A percentile compares a stretch with the other conserved stretches of the same genome.
Evolutionary conservation across 1,139 yeast species (phyloP).

Genomic region (Suhomyces taliae): DNA sequence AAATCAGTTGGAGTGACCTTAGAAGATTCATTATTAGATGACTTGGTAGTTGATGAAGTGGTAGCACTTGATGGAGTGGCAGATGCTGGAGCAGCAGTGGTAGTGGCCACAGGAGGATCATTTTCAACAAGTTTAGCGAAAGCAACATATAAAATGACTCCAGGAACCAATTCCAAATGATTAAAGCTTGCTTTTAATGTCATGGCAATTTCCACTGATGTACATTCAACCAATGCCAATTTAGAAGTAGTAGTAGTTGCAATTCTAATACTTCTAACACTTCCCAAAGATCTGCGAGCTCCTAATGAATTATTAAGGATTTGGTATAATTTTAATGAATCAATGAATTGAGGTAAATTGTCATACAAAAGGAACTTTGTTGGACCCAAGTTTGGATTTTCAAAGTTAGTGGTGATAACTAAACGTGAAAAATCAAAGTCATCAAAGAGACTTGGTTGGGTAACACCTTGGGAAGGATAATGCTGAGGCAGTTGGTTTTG

Average conservation of each 20-base stretch:
- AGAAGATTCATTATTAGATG: constrained; percentile 12
- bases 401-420: constrained; percentile 58
- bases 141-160: constrained; percentile 61
- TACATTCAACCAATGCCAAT: constrained; percentile 72
- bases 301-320: constrained; percentile 32
- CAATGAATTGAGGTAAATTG: constrained; percentile 60
- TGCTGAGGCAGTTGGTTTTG: constrained; percentile 21
- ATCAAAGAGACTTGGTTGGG: constrained; percentile 48
- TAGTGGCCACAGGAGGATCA: neutral
- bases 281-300: constrained; percentile 25
- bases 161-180: constrained; percentile 80
- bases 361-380: constrained; percentile 76
- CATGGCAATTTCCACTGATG: constrained; percentile 71
- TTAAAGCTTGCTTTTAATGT: constrained; percentile 73
- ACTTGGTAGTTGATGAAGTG: constrained; percentile 8
- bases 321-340: constrained; percentile 36
- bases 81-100: constrained; percentile 7
- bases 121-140: constrained; percentile 59
- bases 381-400: constrained; percentile 70
- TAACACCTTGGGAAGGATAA: constrained; percentile 5
- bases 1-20: constrained; percentile 26
- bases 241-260: constrained; percentile 40
- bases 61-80: constrained; percentile 5
- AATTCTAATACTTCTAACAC: constrained; percentile 52
- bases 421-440: constrained; percentile 51